A percentile compares a stretch with the other conserved stretches of the same genome.
These are phyloP conservation scores for Passalora sequoiae DNA, from an alignment of 2,329 filamentous ascomycete genomes.

Conservation along the genomic window DNA sequence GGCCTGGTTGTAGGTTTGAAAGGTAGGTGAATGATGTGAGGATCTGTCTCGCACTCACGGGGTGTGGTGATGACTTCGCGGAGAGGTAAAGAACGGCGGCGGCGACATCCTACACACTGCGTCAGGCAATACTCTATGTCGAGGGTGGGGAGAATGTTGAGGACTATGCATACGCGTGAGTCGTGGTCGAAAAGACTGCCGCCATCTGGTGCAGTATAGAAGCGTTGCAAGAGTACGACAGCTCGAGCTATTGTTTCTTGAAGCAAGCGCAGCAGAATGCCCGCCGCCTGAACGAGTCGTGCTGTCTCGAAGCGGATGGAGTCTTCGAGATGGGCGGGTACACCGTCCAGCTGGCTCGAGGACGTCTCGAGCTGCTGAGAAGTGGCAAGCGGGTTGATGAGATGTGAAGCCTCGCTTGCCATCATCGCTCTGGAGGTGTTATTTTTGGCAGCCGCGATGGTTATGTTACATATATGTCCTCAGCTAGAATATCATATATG, in stretches of 20 bases:
- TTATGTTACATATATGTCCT: no score
- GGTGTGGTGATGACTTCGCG: constrained; percentile 73
- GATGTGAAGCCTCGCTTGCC: constrained; percentile 41
- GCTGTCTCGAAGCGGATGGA: constrained; percentile 66
- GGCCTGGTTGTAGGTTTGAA: constrained; percentile 56
- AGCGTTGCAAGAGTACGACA: constrained; percentile 74
- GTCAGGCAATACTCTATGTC: constrained; percentile 2
- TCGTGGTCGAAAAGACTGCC: constrained; percentile 48
- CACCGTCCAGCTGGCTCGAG: constrained; percentile 50
- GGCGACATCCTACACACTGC: constrained; percentile 62
- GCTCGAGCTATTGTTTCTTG: constrained; percentile 83
- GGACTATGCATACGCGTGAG: constrained; percentile 48
- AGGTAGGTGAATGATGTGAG: constrained; percentile 83
- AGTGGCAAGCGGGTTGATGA: constrained; percentile 68
- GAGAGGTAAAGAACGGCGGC: constrained; percentile 75
- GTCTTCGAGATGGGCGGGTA: constrained; percentile 66
- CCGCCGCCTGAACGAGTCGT: constrained; percentile 70
- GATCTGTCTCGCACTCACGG: constrained; percentile 72
- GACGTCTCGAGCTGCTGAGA: constrained; percentile 61
- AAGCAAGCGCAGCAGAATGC: constrained; percentile 74
- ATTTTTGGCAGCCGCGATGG: no score
- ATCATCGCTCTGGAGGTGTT: no score
- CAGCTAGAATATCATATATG: no score
- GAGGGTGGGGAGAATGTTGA: neutral
- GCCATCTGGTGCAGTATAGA: constrained; percentile 62